Base-by-base conservation (phyloP, 352 stramenopile species). In the Pythium rhizo-oryzae region DNA sequence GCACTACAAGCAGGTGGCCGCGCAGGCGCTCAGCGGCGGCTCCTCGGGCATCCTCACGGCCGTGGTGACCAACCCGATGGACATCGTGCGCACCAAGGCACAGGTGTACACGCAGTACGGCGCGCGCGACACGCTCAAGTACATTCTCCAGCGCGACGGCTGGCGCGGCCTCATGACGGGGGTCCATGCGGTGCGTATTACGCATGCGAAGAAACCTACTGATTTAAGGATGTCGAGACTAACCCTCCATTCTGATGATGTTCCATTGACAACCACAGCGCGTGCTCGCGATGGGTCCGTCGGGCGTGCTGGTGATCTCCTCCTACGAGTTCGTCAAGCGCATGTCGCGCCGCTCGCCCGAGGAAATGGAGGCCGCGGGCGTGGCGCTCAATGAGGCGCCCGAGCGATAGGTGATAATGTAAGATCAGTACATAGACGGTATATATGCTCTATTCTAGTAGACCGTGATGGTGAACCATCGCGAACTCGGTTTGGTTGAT, bases 311-410 rank as follows among this genome's bases (percentile, higher is more conserved):
- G 35, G 80, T 97, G 69, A 85, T 97, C 56, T 88, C 90, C 16
- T 93, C 90, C 28, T 97, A 97, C 74, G 90, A 97, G 75, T 92
- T 96, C 54, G 85, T 97, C 57, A 97, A 97, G 80, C 87, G 89
- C 62, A 81, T 92, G 71, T 92, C 85, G 24, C 79, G 81, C 58
- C 93, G 87, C 66, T 75, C 79, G 15, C 75, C 78, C 7, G 52
- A 74, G 12, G 76, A 88, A 47, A 37, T 65, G 13, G 66, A 63
- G 49, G 47, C 56, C n/a, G 12, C 37, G 21, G 37, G 30, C 21
- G 30, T 61, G 8, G 55, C 39, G 15, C 43, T 25, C 30, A 47
- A 52, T 9, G 44, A 67, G 23, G 35, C 53, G 7, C 19, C 19
- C 16, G n/a, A 56, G 50, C n/a, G 41, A 56, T 58, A 73, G 37